Evolutionary conservation across 2,329 filamentous ascomycete genomes (phyloP).

Genomic region (Penicillium griseofulvum): DNA sequence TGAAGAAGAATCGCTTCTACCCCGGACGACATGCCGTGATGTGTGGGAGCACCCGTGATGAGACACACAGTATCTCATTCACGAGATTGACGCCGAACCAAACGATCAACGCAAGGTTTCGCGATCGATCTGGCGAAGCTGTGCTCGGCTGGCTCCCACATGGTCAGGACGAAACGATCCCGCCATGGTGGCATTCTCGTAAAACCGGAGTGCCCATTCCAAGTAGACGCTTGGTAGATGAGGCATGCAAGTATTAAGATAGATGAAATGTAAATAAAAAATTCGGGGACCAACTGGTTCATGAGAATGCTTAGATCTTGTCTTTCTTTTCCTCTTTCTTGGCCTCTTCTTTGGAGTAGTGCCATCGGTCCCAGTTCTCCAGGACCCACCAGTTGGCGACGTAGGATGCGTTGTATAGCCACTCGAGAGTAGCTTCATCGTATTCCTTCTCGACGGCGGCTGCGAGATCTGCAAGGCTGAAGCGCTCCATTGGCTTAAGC

Average conservation of each 20-base stretch:
- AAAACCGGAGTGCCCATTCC: slow-evolving; percentile 3
- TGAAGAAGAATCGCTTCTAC: slow-evolving; percentile 7
- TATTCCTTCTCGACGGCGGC: slow-evolving; percentile 18
- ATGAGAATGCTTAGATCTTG: not conserved
- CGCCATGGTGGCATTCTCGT: not conserved
- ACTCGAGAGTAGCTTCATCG: slow-evolving; percentile 19
- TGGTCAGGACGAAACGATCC: not conserved
- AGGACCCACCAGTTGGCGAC: slow-evolving; percentile 32
- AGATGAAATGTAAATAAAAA: slow-evolving; percentile 5
- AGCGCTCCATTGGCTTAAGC: slow-evolving; percentile 21
- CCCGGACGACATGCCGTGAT: not conserved
- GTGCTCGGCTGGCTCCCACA: not conserved
- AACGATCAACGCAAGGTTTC: not conserved
- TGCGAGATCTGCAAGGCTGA: slow-evolving; percentile 24
- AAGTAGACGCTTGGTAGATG: not conserved
- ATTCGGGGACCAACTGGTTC: not conserved
- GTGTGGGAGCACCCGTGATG: not conserved
- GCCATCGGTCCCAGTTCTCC: slow-evolving; percentile 30
- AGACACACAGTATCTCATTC: not conserved
- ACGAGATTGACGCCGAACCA: not conserved
- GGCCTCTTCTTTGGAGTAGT: not conserved
- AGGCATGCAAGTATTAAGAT: slow-evolving; percentile 10
- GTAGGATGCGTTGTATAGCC: slow-evolving; percentile 29
- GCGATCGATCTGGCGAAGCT: not conserved
- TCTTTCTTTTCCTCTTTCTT: not conserved